phyloP scores from a whole-genome alignment of 345 rosid species.

The Hibiscus tridactylites region DNA sequence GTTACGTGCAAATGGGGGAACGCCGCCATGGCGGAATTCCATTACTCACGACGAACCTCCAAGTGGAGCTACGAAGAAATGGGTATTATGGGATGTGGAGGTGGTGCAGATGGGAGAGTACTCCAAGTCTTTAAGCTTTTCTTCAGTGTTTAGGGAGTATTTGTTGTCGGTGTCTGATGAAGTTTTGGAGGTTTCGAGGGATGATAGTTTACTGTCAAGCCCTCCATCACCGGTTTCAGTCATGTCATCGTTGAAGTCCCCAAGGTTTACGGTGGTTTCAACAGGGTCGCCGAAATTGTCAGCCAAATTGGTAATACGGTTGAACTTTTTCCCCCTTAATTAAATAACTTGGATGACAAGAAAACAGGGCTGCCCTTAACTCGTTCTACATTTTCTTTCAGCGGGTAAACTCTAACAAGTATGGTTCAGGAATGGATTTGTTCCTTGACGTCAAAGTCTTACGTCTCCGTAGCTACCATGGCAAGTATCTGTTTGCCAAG shows the following conservation, averaged over 20 bases:
- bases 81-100: constrained; percentile 83
- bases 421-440: too few species aligned
- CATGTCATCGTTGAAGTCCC: constrained; percentile 24
- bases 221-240: constrained; percentile 18
- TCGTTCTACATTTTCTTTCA: too few species aligned
- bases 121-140: neutral
- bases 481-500: too few species aligned
- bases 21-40: constrained; percentile 87
- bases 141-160: constrained; percentile 12
- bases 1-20: constrained; percentile 75
- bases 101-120: constrained; percentile 25
- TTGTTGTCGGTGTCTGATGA: constrained; percentile 26
- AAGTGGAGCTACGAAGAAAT: constrained; percentile 41
- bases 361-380: too few species aligned
- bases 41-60: constrained; percentile 75
- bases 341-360: neutral
- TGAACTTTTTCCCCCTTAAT: neutral
- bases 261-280: constrained; percentile 27
- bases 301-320: constrained; percentile 36
- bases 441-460: too few species aligned
- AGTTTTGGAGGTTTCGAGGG: constrained; percentile 32
- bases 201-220: constrained; percentile 22
- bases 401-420: too few species aligned
- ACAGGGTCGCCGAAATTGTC: constrained; percentile 30
- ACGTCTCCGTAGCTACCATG: too few species aligned